Base-by-base conservation (phyloP, 2,329 filamentous ascomycete genomes). In the Fusarium domesticum region DNA sequence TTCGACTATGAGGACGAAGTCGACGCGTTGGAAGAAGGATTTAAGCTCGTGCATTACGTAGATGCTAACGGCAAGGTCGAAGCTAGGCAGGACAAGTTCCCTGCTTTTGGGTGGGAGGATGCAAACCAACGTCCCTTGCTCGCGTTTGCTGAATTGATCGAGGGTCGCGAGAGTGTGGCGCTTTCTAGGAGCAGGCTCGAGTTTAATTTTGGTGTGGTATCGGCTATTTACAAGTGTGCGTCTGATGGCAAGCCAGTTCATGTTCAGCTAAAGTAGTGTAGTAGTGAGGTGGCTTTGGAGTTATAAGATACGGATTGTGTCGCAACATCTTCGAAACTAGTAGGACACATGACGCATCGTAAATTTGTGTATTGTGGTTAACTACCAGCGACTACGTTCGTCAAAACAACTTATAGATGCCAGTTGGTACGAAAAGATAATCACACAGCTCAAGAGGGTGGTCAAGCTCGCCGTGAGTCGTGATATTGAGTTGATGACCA, bases 21-120 rank as follows among this genome's bases (percentile, higher is more conserved):
- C 1, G 39, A 48, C 15, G 41, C 33, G 10, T 8, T 6, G 1
- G 6, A 46, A 28, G 38, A 46, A 25, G 39, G 46, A 8, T 48
- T 48, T 15, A 48, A 10, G 35, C 43, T 48, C 15, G 33, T 48
- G 5, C 39, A 48, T 33, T 48, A 48, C 17, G 39, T 42, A 6
- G 46, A 48, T 42, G 17, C 31, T 2, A 39, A 42, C 31, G 46
- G 46, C 14, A 46, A 43, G 25, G 46, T 48, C 2, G 25, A 42
- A n/a, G 46, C 32, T 1, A 45, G 10, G 17, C 38, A 45, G 17
- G 38, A 45, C 10, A 45, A 39, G 32, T 46, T 48, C 18, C 25
- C 46, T 16, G 46, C 46, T 12, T 48, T 48, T 6, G 46, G 46
- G 6, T 48, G 46, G 46, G 46, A 48, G 16, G 46, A 48, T 17